These are phyloP conservation scores for Aspergillus carbonarius DNA, from an alignment of 2,329 filamentous ascomycete genomes.

Conservation along the genomic window DNA sequence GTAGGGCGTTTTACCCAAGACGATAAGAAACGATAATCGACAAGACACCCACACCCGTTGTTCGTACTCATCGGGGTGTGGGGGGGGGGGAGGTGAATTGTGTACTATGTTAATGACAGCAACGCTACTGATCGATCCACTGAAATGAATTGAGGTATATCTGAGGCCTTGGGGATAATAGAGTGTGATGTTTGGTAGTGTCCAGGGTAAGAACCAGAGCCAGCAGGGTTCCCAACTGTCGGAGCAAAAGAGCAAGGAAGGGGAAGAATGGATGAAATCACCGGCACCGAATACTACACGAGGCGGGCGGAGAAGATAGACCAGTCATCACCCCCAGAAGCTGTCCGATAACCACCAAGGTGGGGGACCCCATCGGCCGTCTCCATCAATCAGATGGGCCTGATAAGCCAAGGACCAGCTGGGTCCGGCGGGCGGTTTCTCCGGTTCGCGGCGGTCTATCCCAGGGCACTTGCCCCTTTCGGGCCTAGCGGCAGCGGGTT, in stretches of 20 bases:
- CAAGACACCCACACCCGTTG: conserved; percentile 34
- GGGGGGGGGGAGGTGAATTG: conserved; percentile 16
- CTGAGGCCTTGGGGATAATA: neutral
- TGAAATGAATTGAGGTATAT: neutral
- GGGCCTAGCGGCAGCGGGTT: neutral
- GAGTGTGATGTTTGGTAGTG: neutral
- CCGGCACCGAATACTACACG: neutral
- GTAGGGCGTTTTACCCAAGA: conserved; percentile 34
- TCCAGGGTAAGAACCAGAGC: neutral
- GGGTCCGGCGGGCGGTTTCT: neutral
- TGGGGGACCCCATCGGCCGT: conserved; percentile 17
- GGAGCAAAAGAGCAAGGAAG: neutral
- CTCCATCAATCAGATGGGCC: conserved; percentile 17
- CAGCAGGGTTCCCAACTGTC: neutral
- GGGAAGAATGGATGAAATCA: neutral
- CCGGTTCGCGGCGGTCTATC: conserved; percentile 6
- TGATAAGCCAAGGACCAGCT: conserved; percentile 13
- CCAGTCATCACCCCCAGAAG: conserved; percentile 4
- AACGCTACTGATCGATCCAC: neutral
- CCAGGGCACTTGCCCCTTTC: neutral
- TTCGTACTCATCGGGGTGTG: conserved; percentile 37
- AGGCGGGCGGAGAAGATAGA: neutral
- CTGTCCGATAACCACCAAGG: conserved; percentile 7
- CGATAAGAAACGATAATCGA: conserved; percentile 38
- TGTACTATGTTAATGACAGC: neutral